Percentiles rank a stretch among this genome's conserved stretches.
phyloP scores from a whole-genome alignment of 345 rosid species.

The Fremontodendron californicum region DNA sequence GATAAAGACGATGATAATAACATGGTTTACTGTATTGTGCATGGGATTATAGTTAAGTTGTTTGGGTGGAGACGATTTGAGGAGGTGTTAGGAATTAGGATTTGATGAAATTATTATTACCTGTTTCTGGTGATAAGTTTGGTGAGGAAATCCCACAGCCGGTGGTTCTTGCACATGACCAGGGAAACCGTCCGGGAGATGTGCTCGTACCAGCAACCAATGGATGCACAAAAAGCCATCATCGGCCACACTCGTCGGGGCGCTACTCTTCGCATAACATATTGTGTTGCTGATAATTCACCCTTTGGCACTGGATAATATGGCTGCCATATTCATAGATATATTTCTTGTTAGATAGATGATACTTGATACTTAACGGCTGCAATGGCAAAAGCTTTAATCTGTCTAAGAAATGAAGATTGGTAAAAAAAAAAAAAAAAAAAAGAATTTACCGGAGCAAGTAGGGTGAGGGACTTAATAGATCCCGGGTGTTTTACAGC shows the following conservation, averaged over 20 bases:
- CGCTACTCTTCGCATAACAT: constrained; percentile 76
- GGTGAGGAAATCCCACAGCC: constrained; percentile 76
- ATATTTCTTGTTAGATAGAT: background rate
- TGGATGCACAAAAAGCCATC: constrained; percentile 75
- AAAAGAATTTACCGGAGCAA: constrained; percentile 68
- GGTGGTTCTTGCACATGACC: constrained; percentile 83
- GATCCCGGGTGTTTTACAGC: constrained; percentile 76
- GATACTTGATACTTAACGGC: background rate
- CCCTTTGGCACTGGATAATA: constrained; percentile 77
- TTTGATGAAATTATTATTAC: constrained; percentile 30
- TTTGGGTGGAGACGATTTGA: background rate
- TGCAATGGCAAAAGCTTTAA: background rate
- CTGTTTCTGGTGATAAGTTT: constrained; percentile 74
- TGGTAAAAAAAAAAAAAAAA: background rate
- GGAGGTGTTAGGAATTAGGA: background rate
- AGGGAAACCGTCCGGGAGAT: constrained; percentile 73
- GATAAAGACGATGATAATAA: background rate
- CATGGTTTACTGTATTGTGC: background rate
- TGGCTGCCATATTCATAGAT: constrained; percentile 47
- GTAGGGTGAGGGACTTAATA: constrained; percentile 78
- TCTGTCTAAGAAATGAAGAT: too few species aligned
- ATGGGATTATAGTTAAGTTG: background rate
- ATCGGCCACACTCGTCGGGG: constrained; percentile 89
- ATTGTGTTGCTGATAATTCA: constrained; percentile 57
- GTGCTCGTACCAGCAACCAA: constrained; percentile 95